Evolutionary conservation across 1,284 basidiomycete genomes (phyloP).

Genomic region (Sphagnurus paluster): DNA sequence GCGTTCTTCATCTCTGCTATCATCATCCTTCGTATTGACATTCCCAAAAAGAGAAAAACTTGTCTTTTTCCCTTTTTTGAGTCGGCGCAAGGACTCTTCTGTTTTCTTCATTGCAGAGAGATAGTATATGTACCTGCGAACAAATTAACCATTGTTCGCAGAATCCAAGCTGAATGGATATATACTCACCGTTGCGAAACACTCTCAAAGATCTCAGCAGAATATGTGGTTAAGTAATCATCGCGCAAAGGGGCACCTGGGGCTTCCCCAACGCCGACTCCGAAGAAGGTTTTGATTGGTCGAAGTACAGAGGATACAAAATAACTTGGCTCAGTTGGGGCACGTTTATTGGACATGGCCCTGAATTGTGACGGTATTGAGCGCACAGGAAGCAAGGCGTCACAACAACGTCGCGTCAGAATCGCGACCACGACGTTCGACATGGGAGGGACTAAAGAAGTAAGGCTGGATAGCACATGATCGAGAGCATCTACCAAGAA

Average conservation of each 20-base stretch:
- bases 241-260: conserved; percentile 59
- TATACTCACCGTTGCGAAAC: conserved; percentile 63
- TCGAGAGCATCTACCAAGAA: conserved; percentile 53
- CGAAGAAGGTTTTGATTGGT: conserved; percentile 81
- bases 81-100: conserved; percentile 81
- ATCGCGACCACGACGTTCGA: conserved; percentile 70
- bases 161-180: not conserved
- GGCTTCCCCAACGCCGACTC: conserved; percentile 52
- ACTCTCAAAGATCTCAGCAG: conserved; percentile 70
- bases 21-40: conserved; percentile 53
- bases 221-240: conserved; percentile 53
- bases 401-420: conserved; percentile 77
- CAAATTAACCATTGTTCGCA: not conserved
- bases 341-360: conserved; percentile 73
- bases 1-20: conserved; percentile 75
- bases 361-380: conserved; percentile 88
- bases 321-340: conserved; percentile 77
- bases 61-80: conserved; percentile 84
- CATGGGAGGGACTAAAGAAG: conserved; percentile 51
- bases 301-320: conserved; percentile 83
- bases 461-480: conserved; percentile 48
- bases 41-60: conserved; percentile 78
- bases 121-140: conserved; percentile 61
- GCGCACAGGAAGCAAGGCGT: conserved; percentile 84
- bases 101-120: conserved; percentile 86